These are phyloP conservation scores for Septoria linicola DNA, from an alignment of 2,329 filamentous ascomycete species.

Conservation along the genomic window DNA sequence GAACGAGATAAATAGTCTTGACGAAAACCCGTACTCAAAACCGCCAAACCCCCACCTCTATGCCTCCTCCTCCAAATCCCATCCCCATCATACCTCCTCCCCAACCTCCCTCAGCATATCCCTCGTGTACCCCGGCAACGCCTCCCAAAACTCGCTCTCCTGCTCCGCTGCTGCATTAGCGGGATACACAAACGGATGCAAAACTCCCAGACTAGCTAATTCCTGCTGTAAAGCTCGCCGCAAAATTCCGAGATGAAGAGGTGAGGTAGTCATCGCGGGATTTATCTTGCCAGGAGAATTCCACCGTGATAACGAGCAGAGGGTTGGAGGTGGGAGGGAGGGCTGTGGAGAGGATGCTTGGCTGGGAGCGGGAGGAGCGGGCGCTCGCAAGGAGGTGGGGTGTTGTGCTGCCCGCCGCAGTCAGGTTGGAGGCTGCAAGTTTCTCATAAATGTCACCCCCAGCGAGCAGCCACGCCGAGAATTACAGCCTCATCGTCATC, in stretches of 20 bases:
- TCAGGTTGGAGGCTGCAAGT: conserved; percentile 43
- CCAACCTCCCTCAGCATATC: conserved; percentile 32
- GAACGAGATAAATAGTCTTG: too few relatives aligned
- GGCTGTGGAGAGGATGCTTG: conserved; percentile 28
- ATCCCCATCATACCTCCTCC: conserved; percentile 36
- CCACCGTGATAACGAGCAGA: conserved; percentile 23
- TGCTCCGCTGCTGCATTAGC: conserved; percentile 41
- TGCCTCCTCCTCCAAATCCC: conserved; percentile 35
- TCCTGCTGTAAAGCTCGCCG: conserved; percentile 13
- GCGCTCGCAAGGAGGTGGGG: conserved; percentile 23
- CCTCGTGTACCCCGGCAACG: conserved; percentile 25
- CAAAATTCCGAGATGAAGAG: conserved; percentile 7
- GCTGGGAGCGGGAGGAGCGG: too few relatives aligned
- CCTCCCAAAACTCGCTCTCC: conserved; percentile 28
- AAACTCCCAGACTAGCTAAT: conserved; percentile 4
- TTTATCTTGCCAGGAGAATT: conserved; percentile 22
- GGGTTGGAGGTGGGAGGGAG: conserved; percentile 17
- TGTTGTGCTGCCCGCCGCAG: conserved; percentile 44
- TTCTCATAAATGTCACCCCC: conserved; percentile 40
- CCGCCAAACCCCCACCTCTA: conserved; percentile 35
- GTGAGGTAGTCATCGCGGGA: conserved; percentile 19
- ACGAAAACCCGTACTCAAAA: too few relatives aligned
- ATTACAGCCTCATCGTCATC: conserved; percentile 8
- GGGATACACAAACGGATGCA: conserved; percentile 32
- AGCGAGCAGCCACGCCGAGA: conserved; percentile 22